Conservation (phyloP, 768 basidiomycete species). For the Suillus variegatus region DNA sequence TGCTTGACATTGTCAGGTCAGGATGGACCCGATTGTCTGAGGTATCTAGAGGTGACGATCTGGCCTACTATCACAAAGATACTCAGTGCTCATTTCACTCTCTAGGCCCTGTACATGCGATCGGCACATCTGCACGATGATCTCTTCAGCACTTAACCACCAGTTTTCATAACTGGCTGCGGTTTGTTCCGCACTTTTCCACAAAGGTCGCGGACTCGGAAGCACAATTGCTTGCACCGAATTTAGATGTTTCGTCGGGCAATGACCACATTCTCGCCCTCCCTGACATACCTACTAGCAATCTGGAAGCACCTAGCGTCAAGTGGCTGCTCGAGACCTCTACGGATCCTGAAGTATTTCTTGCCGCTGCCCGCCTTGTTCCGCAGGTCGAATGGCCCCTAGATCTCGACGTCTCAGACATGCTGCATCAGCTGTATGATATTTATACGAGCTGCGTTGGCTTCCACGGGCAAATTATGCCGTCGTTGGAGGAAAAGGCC, state of each 20-base stretch:
- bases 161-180: background rate
- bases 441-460: background rate
- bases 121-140: background rate
- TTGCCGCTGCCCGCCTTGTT: background rate
- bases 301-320: slow-evolving; percentile 7
- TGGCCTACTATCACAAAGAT: background rate
- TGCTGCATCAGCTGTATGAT: background rate
- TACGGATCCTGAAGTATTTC: background rate
- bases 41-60: background rate
- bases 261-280: background rate
- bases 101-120: background rate
- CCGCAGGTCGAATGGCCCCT: background rate
- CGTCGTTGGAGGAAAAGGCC: background rate
- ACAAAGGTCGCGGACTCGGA: background rate
- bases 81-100: background rate
- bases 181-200: background rate
- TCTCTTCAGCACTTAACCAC: background rate
- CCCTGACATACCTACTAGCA: background rate
- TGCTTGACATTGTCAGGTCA: background rate
- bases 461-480: background rate
- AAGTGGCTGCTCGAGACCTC: slow-evolving; percentile 3
- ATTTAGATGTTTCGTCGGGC: too few species aligned
- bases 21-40: background rate
- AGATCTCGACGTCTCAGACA: background rate
- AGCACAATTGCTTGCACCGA: background rate